phyloP scores from a whole-genome alignment of 208 protist species.

The Trypanosoma brucei region DNA sequence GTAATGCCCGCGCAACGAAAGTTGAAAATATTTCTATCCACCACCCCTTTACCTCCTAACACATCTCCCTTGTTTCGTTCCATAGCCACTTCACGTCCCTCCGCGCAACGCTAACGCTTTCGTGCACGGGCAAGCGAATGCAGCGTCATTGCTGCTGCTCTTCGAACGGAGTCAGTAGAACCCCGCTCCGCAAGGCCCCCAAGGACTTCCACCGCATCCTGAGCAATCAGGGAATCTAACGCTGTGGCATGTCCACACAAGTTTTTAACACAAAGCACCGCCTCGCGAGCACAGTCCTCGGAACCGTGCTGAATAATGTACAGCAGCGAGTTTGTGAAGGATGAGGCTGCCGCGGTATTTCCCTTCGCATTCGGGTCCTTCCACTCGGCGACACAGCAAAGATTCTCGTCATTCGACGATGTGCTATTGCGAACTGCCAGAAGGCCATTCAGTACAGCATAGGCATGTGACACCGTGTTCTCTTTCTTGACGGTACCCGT shows the following conservation, averaged over 20 bases:
- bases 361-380: neutral
- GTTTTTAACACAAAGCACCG: slow-evolving; percentile 82
- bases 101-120: slow-evolving; percentile 7
- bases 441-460: slow-evolving; percentile 74
- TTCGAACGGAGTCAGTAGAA: slow-evolving; percentile 54
- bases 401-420: slow-evolving; percentile 61
- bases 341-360: neutral
- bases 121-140: slow-evolving; percentile 44
- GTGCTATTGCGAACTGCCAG: slow-evolving; percentile 82
- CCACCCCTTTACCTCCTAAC: too few relatives aligned
- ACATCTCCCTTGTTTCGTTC: too few relatives aligned
- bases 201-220: slow-evolving; percentile 42
- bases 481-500: slow-evolving; percentile 18
- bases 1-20: too few relatives aligned
- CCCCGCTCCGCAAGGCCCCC: slow-evolving; percentile 56
- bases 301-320: slow-evolving; percentile 73
- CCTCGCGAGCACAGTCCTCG: slow-evolving; percentile 85
- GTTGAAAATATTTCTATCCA: too few relatives aligned
- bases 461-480: slow-evolving; percentile 40
- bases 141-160: slow-evolving; percentile 60
- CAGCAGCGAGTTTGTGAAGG: slow-evolving; percentile 62
- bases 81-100: neutral
- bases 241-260: slow-evolving; percentile 49
- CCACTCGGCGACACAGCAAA: slow-evolving; percentile 42
- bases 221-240: slow-evolving; percentile 37